A percentile compares a stretch with the other conserved stretches of the same genome.
phyloP scores from a whole-genome alignment of 2,329 filamentous ascomycete species.

The Fusarium lateritium region DNA sequence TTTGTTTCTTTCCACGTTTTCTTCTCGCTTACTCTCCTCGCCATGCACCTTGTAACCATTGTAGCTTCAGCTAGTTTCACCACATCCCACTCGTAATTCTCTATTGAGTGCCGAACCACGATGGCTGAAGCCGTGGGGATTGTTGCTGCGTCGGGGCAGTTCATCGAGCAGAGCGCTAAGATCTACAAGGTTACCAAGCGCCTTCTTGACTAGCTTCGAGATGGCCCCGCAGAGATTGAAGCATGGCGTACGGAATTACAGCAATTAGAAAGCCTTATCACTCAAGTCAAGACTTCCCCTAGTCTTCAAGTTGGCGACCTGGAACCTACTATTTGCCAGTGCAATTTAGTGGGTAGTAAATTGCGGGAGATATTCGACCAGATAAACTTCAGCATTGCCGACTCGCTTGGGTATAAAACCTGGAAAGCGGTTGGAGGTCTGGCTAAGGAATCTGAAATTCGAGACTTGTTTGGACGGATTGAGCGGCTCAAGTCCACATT shows the following conservation, averaged over 20 bases:
- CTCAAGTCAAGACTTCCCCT: not conserved
- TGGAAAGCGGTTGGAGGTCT: constrained; percentile 25
- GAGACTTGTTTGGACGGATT: constrained; percentile 3
- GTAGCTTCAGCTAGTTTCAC: too few species aligned
- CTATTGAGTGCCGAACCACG: not conserved
- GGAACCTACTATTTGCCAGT: not conserved
- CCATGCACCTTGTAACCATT: too few species aligned
- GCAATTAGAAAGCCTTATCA: not conserved
- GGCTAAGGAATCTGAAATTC: constrained; percentile 15
- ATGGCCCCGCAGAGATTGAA: constrained; percentile 9
- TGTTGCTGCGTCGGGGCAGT: constrained; percentile 21
- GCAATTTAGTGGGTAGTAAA: not conserved
- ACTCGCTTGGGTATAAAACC: constrained; percentile 6
- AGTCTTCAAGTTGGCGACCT: not conserved
- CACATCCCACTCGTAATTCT: too few species aligned
- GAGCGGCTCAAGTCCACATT: constrained; percentile 13
- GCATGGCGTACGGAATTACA: constrained; percentile 10
- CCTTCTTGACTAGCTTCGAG: constrained; percentile 14
- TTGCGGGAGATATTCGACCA: constrained; percentile 3
- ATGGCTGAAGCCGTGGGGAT: constrained; percentile 21
- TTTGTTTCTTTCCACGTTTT: too few species aligned
- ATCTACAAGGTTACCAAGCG: constrained; percentile 1
- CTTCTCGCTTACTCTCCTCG: too few species aligned
- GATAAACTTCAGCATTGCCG: not conserved
- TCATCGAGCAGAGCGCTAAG: constrained; percentile 15